These are phyloP conservation scores for Bacterosira constricta DNA, from an alignment of 108 stramenopile genomes.

Conservation along the genomic window DNA sequence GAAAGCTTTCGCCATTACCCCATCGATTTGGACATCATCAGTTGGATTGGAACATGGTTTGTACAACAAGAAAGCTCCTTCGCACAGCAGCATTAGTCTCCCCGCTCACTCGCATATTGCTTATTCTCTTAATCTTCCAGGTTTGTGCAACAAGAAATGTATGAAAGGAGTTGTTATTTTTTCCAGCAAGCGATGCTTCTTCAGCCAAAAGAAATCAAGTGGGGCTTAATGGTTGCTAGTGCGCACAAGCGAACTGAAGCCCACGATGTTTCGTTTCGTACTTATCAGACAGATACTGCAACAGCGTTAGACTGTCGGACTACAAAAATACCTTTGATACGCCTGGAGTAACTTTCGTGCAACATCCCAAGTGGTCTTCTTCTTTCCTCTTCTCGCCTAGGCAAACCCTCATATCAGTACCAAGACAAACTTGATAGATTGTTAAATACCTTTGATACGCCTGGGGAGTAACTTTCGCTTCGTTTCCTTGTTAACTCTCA, in stretches of 20 bases:
- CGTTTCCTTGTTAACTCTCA: neutral
- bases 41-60: constrained; percentile 89
- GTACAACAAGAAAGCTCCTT: constrained; percentile 86
- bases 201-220: constrained; percentile 89
- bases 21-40: constrained; percentile 83
- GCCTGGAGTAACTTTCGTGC: no score
- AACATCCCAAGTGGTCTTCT: no score
- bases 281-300: constrained; percentile 61
- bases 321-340: no score
- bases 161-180: constrained; percentile 69
- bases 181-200: constrained; percentile 85
- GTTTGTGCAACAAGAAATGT: constrained; percentile 89
- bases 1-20: constrained; percentile 88
- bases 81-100: no score
- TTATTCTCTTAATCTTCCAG: no score
- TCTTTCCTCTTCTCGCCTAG: no score
- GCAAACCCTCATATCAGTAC: constrained; percentile 55
- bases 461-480: neutral
- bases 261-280: constrained; percentile 58
- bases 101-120: no score
- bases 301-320: no score
- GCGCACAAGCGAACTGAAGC: constrained; percentile 80
- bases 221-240: constrained; percentile 84
- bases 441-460: neutral
- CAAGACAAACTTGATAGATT: constrained; percentile 60